Evolutionary conservation across 768 basidiomycete species (phyloP).

Genomic region (Cantharellus cinnabarinus): DNA sequence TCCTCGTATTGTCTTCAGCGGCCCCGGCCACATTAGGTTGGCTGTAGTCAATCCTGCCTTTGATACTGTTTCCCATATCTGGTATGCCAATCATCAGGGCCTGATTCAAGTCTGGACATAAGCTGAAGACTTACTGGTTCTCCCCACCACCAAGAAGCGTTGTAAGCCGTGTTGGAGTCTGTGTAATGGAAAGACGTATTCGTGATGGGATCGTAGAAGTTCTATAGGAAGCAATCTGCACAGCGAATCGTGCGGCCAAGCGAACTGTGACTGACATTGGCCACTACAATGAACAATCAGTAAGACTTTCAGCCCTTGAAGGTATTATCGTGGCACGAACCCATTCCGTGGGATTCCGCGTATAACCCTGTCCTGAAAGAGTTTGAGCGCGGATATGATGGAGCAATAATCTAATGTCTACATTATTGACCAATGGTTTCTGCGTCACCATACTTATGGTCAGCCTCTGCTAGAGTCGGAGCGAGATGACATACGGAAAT

Average conservation of each 20-base stretch:
- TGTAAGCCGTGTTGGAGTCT: constrained; percentile 36
- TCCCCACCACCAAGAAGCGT: constrained; percentile 67
- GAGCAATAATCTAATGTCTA: constrained; percentile 18
- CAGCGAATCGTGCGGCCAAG: background rate
- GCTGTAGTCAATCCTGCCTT: constrained; percentile 56
- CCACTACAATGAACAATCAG: background rate
- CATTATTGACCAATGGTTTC: constrained; percentile 85
- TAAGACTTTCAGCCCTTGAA: background rate
- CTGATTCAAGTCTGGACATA: background rate
- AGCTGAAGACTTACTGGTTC: constrained; percentile 42
- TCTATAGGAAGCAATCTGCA: constrained; percentile 22
- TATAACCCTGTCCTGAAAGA: constrained; percentile 61
- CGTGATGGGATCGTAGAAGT: constrained; percentile 65
- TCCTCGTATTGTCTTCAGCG: constrained; percentile 46
- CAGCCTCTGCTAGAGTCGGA: background rate
- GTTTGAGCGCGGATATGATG: background rate
- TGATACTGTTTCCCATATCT: constrained; percentile 85
- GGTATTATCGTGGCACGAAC: constrained; percentile 14
- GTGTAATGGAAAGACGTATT: constrained; percentile 54
- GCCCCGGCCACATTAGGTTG: constrained; percentile 91
- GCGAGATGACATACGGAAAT: constrained; percentile 46
- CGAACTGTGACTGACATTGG: background rate
- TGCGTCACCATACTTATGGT: constrained; percentile 14
- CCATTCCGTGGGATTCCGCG: constrained; percentile 78
- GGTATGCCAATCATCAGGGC: background rate